A percentile compares a stretch with the other conserved stretches of the same genome.
These are phyloP conservation scores for Incumbomyces lentus DNA, from an alignment of 2,329 filamentous ascomycete genomes.

Conservation along the genomic window DNA sequence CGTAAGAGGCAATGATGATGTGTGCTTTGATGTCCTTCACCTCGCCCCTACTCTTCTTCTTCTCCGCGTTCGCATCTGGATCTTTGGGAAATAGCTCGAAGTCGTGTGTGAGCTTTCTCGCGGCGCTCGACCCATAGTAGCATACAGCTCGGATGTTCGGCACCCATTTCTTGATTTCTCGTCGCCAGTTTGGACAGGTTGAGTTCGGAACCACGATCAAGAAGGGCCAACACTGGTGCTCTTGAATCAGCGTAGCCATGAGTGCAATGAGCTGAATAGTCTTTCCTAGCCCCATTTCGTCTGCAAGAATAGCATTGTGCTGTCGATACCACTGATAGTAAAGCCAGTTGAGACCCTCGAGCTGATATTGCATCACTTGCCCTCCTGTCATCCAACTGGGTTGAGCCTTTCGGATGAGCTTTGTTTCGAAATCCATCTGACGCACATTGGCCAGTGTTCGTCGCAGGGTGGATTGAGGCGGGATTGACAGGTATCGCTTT, in stretches of 20 bases:
- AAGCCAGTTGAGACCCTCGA: conserved; percentile 91
- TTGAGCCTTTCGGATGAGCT: conserved; percentile 59
- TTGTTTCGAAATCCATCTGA: conserved; percentile 51
- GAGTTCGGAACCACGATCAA: conserved; percentile 88
- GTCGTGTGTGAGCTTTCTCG: conserved; percentile 66
- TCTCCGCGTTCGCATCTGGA: conserved; percentile 28
- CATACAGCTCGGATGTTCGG: conserved; percentile 80
- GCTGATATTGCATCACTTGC: conserved; percentile 83
- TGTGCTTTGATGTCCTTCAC: conserved; percentile 66
- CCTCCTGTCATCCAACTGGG: conserved; percentile 65
- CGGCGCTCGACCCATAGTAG: conserved; percentile 68
- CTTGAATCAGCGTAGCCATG: conserved; percentile 61
- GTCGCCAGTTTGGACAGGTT: conserved; percentile 94
- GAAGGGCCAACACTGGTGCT: conserved; percentile 75
- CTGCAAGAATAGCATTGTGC: conserved; percentile 81
- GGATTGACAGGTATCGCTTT: conserved; percentile 61
- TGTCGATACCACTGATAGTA: conserved; percentile 76
- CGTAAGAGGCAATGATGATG: conserved; percentile 89
- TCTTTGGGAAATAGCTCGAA: conserved; percentile 73
- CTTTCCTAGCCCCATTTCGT: conserved; percentile 97
- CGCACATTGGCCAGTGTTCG: conserved; percentile 61
- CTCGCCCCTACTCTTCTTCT: conserved; percentile 12
- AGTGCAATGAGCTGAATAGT: conserved; percentile 87
- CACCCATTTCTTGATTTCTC: conserved; percentile 90
- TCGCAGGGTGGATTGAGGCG: conserved; percentile 46